Evolutionary conservation across 169 alveolate species (phyloP).

Genomic region (Perkinsus marinus): DNA sequence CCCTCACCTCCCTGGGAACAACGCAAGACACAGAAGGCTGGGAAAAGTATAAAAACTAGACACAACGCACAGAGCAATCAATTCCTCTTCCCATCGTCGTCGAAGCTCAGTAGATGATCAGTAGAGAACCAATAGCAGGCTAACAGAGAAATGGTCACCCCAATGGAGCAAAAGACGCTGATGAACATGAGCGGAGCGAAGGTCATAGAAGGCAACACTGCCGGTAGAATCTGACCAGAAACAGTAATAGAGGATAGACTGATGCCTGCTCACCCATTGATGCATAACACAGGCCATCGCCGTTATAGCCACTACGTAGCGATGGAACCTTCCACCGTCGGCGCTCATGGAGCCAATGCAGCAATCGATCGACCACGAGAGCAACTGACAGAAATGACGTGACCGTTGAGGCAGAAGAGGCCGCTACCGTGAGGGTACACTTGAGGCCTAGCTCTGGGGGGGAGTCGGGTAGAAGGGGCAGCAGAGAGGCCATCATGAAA

Average conservation of each 20-base stretch:
- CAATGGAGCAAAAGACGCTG: slow-evolving; percentile 12
- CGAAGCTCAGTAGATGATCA: background rate
- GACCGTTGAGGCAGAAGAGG: background rate
- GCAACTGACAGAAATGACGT: background rate
- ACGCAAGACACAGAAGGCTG: background rate
- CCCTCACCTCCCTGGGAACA: background rate
- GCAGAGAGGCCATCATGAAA: background rate
- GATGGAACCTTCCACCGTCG: background rate
- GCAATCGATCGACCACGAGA: background rate
- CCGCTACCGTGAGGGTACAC: background rate
- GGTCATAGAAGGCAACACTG: slow-evolving; percentile 1
- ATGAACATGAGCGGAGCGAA: slow-evolving; percentile 24
- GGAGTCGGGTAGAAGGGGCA: background rate
- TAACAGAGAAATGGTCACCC: background rate
- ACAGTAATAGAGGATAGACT: background rate
- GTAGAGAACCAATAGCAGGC: background rate
- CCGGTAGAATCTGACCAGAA: background rate
- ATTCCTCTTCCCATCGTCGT: background rate
- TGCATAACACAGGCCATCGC: background rate
- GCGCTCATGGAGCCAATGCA: background rate
- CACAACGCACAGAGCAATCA: background rate
- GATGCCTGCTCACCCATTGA: background rate
- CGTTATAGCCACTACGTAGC: background rate
- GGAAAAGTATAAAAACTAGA: background rate
- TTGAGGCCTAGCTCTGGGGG: background rate